Evolutionary conservation across 768 basidiomycete species (phyloP).

Genomic region (Rhodotorula babjevae): DNA sequence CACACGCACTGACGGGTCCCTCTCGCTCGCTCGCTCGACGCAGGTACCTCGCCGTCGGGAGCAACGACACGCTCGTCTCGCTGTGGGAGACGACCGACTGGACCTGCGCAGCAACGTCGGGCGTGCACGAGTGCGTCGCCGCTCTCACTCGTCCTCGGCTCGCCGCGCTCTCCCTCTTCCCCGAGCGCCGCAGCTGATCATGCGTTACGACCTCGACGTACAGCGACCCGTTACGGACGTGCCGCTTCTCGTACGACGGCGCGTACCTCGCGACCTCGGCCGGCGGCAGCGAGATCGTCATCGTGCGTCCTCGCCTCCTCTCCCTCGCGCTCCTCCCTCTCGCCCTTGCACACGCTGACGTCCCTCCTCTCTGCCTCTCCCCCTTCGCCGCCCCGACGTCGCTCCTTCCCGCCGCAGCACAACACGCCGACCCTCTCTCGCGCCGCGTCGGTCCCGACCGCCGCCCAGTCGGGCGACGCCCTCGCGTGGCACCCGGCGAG

Average conservation of each 20-base stretch:
- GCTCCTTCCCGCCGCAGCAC: constrained; percentile 1
- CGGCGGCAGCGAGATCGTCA: constrained; percentile 2
- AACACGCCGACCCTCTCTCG: constrained; percentile 14
- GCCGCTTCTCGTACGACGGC: constrained; percentile 34
- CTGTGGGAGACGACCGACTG: constrained; percentile 41
- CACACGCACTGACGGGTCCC: neutral
- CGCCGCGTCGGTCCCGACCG: neutral
- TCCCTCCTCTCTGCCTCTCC: no score
- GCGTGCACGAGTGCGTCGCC: constrained; percentile 34
- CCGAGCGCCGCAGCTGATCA: neutral
- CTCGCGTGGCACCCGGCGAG: constrained; percentile 37
- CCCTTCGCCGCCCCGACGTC: neutral
- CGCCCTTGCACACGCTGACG: no score
- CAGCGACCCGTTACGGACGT: constrained; percentile 26
- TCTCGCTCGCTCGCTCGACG: no score
- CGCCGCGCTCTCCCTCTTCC: neutral
- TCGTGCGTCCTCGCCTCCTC: constrained; percentile 7
- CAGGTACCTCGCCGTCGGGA: constrained; percentile 39
- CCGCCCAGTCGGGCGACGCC: constrained; percentile 5
- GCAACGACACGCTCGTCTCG: constrained; percentile 38
- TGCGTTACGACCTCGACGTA: neutral
- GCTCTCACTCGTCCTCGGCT: neutral
- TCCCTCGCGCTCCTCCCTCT: neutral
- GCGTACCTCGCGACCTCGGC: constrained; percentile 23
- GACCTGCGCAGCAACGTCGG: constrained; percentile 34